Evolutionary conservation across 352 stramenopile species (phyloP), one percentile per base, ranked within the genome.

Genomic region (Pythium oligandrum): DNA sequence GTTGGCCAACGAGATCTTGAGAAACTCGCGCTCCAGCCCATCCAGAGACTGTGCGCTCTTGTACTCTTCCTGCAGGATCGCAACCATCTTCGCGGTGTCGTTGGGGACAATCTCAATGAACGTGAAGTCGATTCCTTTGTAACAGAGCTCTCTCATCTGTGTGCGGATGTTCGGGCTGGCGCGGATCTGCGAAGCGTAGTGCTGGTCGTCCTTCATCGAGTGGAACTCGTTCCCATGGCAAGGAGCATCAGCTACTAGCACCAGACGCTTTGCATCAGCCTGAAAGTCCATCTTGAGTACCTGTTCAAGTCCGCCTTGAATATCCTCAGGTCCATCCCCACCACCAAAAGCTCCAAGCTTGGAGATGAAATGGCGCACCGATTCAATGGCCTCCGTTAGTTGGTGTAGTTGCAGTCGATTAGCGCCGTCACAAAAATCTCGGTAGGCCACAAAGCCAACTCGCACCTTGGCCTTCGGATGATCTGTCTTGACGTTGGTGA

Each of bases 391-490:
- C 1, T 39, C 8, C 1, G 71, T 70, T 10, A 78, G 46, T 5
- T 11, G 10, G 8, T 63, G 50, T 9, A 62, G 38, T 35, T 77
- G 10, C 4, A 76, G 44, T 2, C 71, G 60, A 0, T 64, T 44
- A 9, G 8, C 32, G 12, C 57, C 60, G 32, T 72, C 66, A 33
- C 64, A 71, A 32, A 75, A 81, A 12, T 78, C 66, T 11, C 71
- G 68, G 36, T 78, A 81, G 2, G 56, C 71, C 3, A 78, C 66
- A 62, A 82, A 76, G 0, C 68, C 68, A 8, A 74, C 55, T 1
- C 65, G 61, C 32, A 76, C 40, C 3, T 37, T 57, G 9, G 71
- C 60, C 0, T 44, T 44, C 0, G 44, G 46, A 35, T 82, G 63
- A 0, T 68, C 55, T 1, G 6, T 11, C 37, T 66, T 63, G 31